Conservation (phyloP, 2,329 filamentous ascomycete genomes). For the Colletotrichum lini region DNA sequence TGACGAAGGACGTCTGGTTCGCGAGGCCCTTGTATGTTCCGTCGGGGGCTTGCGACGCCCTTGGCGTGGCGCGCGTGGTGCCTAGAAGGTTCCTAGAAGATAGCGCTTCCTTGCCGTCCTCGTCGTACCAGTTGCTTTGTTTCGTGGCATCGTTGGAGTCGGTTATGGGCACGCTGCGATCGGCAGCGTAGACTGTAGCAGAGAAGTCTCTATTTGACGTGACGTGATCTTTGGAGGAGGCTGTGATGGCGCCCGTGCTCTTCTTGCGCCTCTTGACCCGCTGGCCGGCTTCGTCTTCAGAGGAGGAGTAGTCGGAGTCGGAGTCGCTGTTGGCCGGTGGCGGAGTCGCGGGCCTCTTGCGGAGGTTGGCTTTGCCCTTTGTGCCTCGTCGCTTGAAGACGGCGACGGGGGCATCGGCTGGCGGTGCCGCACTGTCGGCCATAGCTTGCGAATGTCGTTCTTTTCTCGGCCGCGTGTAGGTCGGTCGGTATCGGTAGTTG, state of each 20-base stretch:
- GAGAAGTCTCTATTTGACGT: slow-evolving; percentile 59
- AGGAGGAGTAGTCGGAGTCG: slow-evolving; percentile 77
- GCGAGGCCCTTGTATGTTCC: slow-evolving; percentile 85
- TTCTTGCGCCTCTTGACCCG: slow-evolving; percentile 85
- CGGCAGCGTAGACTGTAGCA: slow-evolving; percentile 70
- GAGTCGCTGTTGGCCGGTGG: slow-evolving; percentile 76
- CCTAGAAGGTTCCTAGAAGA: slow-evolving; percentile 71
- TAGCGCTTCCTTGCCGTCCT: slow-evolving; percentile 66
- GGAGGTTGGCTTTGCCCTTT: slow-evolving; percentile 82
- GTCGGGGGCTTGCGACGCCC: slow-evolving; percentile 56
- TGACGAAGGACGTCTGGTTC: slow-evolving; percentile 81
- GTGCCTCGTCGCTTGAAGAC: slow-evolving; percentile 89
- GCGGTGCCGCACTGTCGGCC: slow-evolving; percentile 32
- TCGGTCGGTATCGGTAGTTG: slow-evolving; percentile 6
- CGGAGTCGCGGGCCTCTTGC: slow-evolving; percentile 86
- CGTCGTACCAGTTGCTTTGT: slow-evolving; percentile 89
- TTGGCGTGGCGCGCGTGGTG: slow-evolving; percentile 60
- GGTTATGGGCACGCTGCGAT: slow-evolving; percentile 74
- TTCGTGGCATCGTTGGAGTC: slow-evolving; percentile 91
- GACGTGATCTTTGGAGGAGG: slow-evolving; percentile 68
- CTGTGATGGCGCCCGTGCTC: slow-evolving; percentile 75
- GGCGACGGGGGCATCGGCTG: slow-evolving; percentile 66
- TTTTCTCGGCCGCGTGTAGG: background rate
- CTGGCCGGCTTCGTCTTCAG: slow-evolving; percentile 82
- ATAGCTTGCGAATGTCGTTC: slow-evolving; percentile 7